phyloP scores from a whole-genome alignment of 2,329 filamentous ascomycete genomes.

The Thermoascus crustaceus region DNA sequence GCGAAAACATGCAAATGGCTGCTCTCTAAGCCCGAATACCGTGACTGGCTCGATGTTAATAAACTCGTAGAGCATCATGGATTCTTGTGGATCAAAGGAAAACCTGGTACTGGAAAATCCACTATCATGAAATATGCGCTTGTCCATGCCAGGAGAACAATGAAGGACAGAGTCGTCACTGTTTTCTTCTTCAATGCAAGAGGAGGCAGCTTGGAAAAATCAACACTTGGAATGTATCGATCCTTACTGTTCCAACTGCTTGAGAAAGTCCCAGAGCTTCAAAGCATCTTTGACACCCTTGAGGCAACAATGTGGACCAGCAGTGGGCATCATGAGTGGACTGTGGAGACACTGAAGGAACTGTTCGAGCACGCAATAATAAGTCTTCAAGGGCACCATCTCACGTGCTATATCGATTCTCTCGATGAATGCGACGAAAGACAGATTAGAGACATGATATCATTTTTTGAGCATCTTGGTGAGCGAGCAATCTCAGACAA shows the following conservation, averaged over 20 bases:
- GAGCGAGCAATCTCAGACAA: slow-evolving; percentile 8
- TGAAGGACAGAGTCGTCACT: not conserved
- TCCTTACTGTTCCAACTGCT: slow-evolving; percentile 21
- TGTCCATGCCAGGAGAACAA: slow-evolving; percentile 3
- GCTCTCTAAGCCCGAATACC: slow-evolving; percentile 26
- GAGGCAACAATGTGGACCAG: slow-evolving; percentile 1
- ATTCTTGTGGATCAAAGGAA: slow-evolving; percentile 34
- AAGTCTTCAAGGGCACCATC: slow-evolving; percentile 7
- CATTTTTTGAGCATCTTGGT: slow-evolving; percentile 27
- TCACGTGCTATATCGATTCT: slow-evolving; percentile 37
- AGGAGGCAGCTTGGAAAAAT: slow-evolving; percentile 16
- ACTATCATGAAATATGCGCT: slow-evolving; percentile 26
- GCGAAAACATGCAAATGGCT: slow-evolving; percentile 38
- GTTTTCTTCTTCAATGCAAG: slow-evolving; percentile 25
- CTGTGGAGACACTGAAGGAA: slow-evolving; percentile 13
- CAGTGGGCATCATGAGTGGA: slow-evolving; percentile 1
- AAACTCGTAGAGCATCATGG: slow-evolving; percentile 17
- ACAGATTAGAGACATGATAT: slow-evolving; percentile 30
- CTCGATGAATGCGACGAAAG: slow-evolving; percentile 39
- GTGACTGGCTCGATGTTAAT: slow-evolving; percentile 28
- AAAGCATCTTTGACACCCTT: slow-evolving; percentile 9
- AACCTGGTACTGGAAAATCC: slow-evolving; percentile 31
- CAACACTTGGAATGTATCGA: slow-evolving; percentile 19
- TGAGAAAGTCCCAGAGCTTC: slow-evolving; percentile 13
- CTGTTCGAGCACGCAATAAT: slow-evolving; percentile 11